Conservation (phyloP, 306 rosid genomes). For the Crataegus laevigata region DNA sequence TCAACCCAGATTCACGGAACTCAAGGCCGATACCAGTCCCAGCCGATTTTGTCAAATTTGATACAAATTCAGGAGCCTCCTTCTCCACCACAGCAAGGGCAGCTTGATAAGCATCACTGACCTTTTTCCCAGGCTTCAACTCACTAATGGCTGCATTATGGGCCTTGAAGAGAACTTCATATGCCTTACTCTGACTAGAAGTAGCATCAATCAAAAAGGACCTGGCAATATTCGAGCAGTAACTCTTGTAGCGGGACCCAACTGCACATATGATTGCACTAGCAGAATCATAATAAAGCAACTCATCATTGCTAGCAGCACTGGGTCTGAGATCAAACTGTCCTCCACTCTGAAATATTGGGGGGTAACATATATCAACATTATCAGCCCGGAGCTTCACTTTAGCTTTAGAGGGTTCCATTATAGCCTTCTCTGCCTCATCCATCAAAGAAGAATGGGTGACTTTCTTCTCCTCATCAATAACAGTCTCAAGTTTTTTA, state of each 20-base stretch:
- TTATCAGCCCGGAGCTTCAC: conserved; percentile 72
- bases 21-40: conserved; percentile 95
- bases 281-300: conserved; percentile 71
- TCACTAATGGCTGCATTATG: conserved; percentile 69
- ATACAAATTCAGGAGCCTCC: conserved; percentile 68
- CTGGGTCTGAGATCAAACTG: conserved; percentile 89
- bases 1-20: conserved; percentile 91
- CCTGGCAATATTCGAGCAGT: conserved; percentile 86
- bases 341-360: conserved; percentile 93
- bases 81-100: conserved; percentile 73
- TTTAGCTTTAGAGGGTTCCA: conserved; percentile 70
- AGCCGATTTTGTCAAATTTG: conserved; percentile 70
- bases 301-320: conserved; percentile 90
- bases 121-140: conserved; percentile 60
- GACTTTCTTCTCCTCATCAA: conserved; percentile 85
- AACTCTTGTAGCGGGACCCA: conserved; percentile 88
- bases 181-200: conserved; percentile 78
- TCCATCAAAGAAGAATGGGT: conserved; percentile 81
- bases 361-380: conserved; percentile 94
- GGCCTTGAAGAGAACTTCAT: conserved; percentile 78
- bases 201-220: conserved; percentile 85
- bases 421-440: conserved; percentile 81
- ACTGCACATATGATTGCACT: conserved; percentile 88
- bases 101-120: conserved; percentile 65
- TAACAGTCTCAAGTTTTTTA: conserved; percentile 78